Base-by-base conservation (phyloP, 2,329 filamentous ascomycete species). In the Clonostachys solani region DNA sequence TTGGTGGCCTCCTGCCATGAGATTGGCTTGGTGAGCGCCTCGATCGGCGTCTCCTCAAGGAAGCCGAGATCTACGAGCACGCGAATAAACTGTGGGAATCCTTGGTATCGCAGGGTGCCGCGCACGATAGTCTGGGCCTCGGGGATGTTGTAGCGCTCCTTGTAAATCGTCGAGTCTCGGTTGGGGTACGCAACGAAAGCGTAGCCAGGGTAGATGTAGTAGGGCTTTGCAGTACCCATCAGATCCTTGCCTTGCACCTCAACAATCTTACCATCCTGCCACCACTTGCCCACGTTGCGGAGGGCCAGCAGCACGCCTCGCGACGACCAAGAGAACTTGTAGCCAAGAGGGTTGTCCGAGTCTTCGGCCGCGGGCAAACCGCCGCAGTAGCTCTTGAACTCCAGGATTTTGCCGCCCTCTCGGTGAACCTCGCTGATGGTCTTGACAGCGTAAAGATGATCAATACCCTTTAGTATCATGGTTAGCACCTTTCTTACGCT, bases 131-230 rank as follows among this genome's bases (percentile, higher is more conserved):
- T 96, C 69, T 95, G 87, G 13, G 89, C 90, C 74, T 97, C 92
- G 45, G 92, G 91, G 61, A 96, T 96, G 68, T 82, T 72, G 80
- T 96, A 96, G 52, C 89, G 83, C 77, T 95, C 86, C 63, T 83
- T 85, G 82, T 94, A 97, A 9, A 81, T 77, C 15, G 89, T 94
- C 17, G 85, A 92, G 71, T 97, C 92, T 57, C 92, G 80, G 82
- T 97, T 97, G 49, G 88, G 87, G 72, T 97, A 97, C 40, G 87
- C 90, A 56, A 96, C 91, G 59, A 95, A 92, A 45, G 87, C 85
- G 66, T 84, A 96, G 50, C 89, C 89, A 35, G 88, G 87, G 74
- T 91, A 95, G 74, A 92, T 94, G 69, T 80, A 83, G 79, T 95
- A 96, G 44, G 90, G 89, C 78, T 95, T 92, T 38, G 92, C 90